Evolutionary conservation across 2,329 filamentous ascomycete genomes (phyloP).

Genomic region (Stromatinia cepivora): DNA sequence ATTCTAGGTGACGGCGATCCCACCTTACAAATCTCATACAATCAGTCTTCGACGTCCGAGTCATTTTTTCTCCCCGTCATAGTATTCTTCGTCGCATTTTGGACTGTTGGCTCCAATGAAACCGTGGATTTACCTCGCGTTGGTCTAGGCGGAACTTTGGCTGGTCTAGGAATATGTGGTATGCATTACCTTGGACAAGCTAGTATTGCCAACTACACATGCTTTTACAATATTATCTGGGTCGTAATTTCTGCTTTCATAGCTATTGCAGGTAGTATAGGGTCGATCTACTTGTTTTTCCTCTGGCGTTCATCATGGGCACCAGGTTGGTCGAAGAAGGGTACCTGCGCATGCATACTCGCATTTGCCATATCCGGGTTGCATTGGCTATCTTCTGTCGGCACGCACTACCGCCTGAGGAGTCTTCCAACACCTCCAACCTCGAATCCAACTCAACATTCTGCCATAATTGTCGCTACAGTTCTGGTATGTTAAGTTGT

Average conservation of each 20-base stretch:
- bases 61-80: slow-evolving; percentile 80
- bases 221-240: slow-evolving; percentile 56
- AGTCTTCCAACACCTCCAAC: slow-evolving; percentile 42
- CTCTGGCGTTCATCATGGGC: slow-evolving; percentile 74
- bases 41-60: slow-evolving; percentile 66
- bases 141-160: slow-evolving; percentile 63
- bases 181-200: slow-evolving; percentile 91
- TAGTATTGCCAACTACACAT: slow-evolving; percentile 74
- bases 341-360: slow-evolving; percentile 64
- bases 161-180: slow-evolving; percentile 73
- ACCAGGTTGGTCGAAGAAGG: slow-evolving; percentile 73
- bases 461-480: slow-evolving; percentile 34
- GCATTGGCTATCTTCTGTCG: slow-evolving; percentile 79
- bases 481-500: slow-evolving; percentile 23
- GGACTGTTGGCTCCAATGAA: slow-evolving; percentile 63
- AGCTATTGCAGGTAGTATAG: slow-evolving; percentile 68
- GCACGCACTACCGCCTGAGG: slow-evolving; percentile 65
- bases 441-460: slow-evolving; percentile 19
- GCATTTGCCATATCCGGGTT: slow-evolving; percentile 78
- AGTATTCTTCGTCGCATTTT: slow-evolving; percentile 72
- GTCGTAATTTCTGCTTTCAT: slow-evolving; percentile 71
- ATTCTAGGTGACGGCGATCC: slow-evolving; percentile 62
- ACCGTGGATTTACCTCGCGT: slow-evolving; percentile 59
- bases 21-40: slow-evolving; percentile 73
- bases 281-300: slow-evolving; percentile 75